Base-by-base conservation (phyloP, 2,329 filamentous ascomycete species). In the Cladophialophora psammophila region DNA sequence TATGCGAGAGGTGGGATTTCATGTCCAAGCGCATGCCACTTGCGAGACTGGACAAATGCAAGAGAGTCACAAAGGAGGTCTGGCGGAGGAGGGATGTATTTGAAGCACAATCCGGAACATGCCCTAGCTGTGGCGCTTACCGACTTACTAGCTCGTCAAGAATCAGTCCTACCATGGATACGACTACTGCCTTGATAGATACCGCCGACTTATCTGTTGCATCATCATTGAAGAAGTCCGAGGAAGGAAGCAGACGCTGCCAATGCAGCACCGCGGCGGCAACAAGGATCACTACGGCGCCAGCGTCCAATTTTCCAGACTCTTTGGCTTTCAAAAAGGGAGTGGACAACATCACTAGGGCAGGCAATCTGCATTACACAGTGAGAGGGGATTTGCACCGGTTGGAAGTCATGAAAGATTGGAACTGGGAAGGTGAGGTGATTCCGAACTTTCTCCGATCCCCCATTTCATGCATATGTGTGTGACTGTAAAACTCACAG, bases 351-450 rank as follows among this genome's bases (percentile, higher is more conserved):
- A 13, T 66, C n/a, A 66, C 60, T 71, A 78, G 82, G 66, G 78
- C 81, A 42, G 80, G 86, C 68, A 84, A 88, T 67, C 80, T 81
- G 63, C 85, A 88, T 54, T 84, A 86, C 72, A 90, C 87, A 1
- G 87, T 91, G 13, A 83, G 86, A 68, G 88, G 89, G 1, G 81
- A 81, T 53, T 77, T 89, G 72, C 89, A 91, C 76, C 91, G 89
- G 89, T 80, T 90, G 7, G 86, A 87, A 48, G 88, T 91, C 40
- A 91, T 91, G 89, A 86, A 85, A 71, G 88, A 90, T 72, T 90
- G 87, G 87, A 80, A 82, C 15, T 91, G 88, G 88, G 88, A 91
- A 82, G 84, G 88, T 90, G 78, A 79, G 84, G 80, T 20, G 3
- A 2, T 26, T 26, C 26, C 3, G 26, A 26, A 3, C 26, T 26